Base-by-base conservation (phyloP, 148 eudicot genomes). In the Vaccinium macrocarpon region DNA sequence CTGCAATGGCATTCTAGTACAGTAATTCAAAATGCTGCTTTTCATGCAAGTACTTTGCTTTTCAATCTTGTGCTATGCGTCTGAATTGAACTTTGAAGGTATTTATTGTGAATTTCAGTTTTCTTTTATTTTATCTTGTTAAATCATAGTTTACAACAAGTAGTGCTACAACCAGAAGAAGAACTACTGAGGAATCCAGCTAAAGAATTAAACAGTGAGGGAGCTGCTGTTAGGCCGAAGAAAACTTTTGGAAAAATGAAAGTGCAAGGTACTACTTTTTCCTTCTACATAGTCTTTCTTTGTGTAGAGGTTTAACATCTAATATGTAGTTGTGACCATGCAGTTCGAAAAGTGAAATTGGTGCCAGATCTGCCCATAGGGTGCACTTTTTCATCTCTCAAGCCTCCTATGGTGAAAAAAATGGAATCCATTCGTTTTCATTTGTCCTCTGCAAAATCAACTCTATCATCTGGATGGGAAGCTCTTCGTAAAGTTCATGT, bases 331-430 rank as follows among this genome's bases (percentile, higher is more conserved):
- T 29, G 19, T 21, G 16, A 14, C 76, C 75, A 55, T 86, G 86
- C 88, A 93, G 96, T 92, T 82, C 88, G 92, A 35, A 93, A 88
- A 88, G 96, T 93, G 88, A 93, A 88, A 89, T 90, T 93, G 91
- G 91, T 71, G 12, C 42, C 85, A 78, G 93, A 93, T 51, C 85
- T 89, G 38, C 89, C 94, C 42, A 86, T 87, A 64, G 96, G 92
- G 27, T 93, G 96, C 84, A 86, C 73, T 53, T 83, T 90, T 80
- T 84, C 92, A 71, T 89, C 87, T 79, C 13, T 88, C 18, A 86
- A 90, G 68, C 81, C 93, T 76, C 84, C 91, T 5, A 84, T 84
- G 77, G 82, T 83, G 84, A 89, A 92, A 86, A 89, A 91, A 83
- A 74, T 92, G 77, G 93, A 91, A 73, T 83, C 85, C 18, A 29